Percentiles rank a stretch among this genome's conserved stretches.
phyloP scores from a whole-genome alignment of 768 basidiomycete species.

The Stropharia rugosoannulata region DNA sequence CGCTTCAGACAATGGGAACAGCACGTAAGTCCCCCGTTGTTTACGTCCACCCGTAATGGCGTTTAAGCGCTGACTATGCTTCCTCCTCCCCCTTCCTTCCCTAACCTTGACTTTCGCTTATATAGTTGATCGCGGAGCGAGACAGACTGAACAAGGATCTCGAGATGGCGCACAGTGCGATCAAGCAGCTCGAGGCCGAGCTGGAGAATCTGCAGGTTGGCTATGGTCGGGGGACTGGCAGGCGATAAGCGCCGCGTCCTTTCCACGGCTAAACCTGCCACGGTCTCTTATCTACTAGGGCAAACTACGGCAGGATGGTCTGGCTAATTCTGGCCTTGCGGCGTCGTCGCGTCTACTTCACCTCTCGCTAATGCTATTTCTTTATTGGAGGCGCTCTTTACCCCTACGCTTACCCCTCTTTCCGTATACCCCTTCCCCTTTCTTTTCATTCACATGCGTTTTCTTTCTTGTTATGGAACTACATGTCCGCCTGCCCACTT shows the following conservation, averaged over 20 bases:
- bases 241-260: conserved; percentile 43
- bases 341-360: background rate
- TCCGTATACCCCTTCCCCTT: background rate
- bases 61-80: background rate
- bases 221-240: conserved; percentile 72
- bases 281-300: background rate
- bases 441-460: background rate
- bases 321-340: background rate
- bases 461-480: conserved; percentile 6
- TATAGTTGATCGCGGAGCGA: conserved; percentile 93
- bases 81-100: conserved; percentile 4
- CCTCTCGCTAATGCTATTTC: background rate
- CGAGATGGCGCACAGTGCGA: conserved; percentile 87
- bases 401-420: background rate
- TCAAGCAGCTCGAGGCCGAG: conserved; percentile 89
- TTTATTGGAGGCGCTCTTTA: background rate
- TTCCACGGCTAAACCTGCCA: background rate
- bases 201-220: conserved; percentile 88
- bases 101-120: conserved; percentile 13
- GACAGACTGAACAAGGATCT: conserved; percentile 99
- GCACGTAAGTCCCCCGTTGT: conserved; percentile 60
- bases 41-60: conserved; percentile 4
- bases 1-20: conserved; percentile 99
- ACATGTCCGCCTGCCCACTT: background rate
- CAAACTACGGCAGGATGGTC: background rate